Evolutionary conservation across 192 early-diverging fungal species (phyloP).

Genomic region (Coemansia sp.): DNA sequence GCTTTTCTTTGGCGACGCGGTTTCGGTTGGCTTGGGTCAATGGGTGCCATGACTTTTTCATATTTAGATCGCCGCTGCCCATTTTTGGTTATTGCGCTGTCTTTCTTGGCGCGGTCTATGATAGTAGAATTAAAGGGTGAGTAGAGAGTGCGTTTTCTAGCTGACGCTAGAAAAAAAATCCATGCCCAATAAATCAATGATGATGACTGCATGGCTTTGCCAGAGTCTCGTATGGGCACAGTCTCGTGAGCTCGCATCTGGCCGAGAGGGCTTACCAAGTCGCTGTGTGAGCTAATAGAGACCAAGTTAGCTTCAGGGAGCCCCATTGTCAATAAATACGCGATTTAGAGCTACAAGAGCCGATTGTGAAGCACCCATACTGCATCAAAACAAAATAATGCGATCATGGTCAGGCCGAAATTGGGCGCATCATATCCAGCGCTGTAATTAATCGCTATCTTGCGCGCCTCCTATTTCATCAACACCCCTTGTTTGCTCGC

Average conservation of each 20-base stretch:
- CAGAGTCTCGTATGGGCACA: background rate
- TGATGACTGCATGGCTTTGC: background rate
- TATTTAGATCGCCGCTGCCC: conserved; percentile 62
- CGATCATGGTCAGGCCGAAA: background rate
- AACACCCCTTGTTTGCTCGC: background rate
- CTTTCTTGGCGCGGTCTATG: background rate
- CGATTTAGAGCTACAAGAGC: background rate
- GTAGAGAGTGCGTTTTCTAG: background rate
- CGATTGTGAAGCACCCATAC: background rate
- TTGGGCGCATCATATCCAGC: conserved; percentile 1
- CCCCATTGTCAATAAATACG: background rate
- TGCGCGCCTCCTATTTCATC: background rate
- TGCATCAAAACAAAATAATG: background rate
- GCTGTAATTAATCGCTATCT: background rate
- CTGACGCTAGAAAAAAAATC: background rate
- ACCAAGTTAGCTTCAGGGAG: too few relatives aligned
- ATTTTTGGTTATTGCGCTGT: conserved; percentile 16
- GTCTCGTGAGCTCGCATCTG: background rate
- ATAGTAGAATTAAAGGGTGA: background rate
- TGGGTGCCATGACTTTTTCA: conserved; percentile 99
- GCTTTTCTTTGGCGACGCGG: conserved; percentile 62
- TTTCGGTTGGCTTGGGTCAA: conserved; percentile 82
- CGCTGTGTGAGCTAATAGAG: too few relatives aligned
- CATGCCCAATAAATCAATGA: background rate
- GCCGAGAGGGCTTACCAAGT: background rate